Evolutionary conservation across 192 early-diverging fungal species (phyloP), one percentile per base, ranked within the genome.

Genomic region (Thamnidium elegans): DNA sequence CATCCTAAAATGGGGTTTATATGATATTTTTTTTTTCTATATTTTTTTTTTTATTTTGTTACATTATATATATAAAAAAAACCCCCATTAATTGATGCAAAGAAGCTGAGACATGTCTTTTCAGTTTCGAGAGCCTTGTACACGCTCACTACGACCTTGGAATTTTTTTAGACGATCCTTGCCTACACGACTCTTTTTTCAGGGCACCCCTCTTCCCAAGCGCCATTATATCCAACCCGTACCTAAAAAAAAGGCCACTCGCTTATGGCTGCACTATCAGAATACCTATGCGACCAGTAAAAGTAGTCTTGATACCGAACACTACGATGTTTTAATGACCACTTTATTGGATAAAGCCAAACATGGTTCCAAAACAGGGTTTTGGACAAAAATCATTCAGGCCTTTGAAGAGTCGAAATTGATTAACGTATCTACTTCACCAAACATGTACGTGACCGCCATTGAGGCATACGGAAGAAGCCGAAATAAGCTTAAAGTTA

Each of bases 71-170:
- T 26, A 26, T 26, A 26, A 26, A 26, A 26, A 26, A 26, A 1
- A 26, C 26, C 26, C 26, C 26, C 31, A 34, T 56, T 30, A 39
- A 56, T 56, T 34, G 19, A 59, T 59, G 58, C 58, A 59, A 59
- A 39, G 39, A 45, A 63, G 48, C 23, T 39, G 23, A 53, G 56
- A 19, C 19, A 64, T 64, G 63, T 64, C 63, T 23, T 19, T 54
- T 54, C 63, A 64, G 63, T 54, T 52, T 31, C 52, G 51, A 26
- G 63, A 64, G 51, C 39, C 63, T 50, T 64, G 50, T 39, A 64
- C 30, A 26, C 63, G 63, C 39, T 54, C 63, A 53, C 17, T 64
- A 54, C 5, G 36, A 10, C 9, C 36, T 39, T 26, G 26, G 26
- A 26, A 26, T 26, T 39, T 39, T 9, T 39, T 39, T 39, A 39